phyloP scores from a whole-genome alignment of 306 rosid genomes.

The Abrus pulchellus region DNA sequence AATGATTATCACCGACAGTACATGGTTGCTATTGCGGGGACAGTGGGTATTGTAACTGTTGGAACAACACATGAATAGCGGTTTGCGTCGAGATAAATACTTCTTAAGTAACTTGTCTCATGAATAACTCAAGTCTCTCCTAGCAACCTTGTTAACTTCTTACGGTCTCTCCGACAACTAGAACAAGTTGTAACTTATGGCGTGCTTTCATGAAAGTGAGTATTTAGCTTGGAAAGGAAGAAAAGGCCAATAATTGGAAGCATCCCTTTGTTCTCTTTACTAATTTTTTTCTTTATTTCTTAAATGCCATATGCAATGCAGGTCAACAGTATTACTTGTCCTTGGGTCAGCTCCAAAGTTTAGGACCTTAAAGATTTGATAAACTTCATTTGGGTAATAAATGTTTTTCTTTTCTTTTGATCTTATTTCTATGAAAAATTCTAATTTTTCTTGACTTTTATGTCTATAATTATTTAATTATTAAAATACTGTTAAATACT shows the following conservation, averaged over 20 bases:
- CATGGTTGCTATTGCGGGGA: slow-evolving; percentile 24
- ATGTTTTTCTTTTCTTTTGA: slow-evolving; percentile 24
- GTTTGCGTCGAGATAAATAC: slow-evolving; percentile 35
- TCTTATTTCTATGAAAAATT: neutral
- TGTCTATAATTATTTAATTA: no score
- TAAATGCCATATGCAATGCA: slow-evolving; percentile 37
- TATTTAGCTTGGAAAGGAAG: slow-evolving; percentile 36
- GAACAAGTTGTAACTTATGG: neutral
- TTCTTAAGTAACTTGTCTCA: neutral
- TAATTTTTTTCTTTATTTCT: slow-evolving; percentile 35
- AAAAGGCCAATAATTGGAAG: slow-evolving; percentile 43
- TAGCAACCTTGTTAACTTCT: slow-evolving; percentile 12
- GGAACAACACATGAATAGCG: neutral
- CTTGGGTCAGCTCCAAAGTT: neutral
- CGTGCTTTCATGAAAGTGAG: slow-evolving; percentile 46
- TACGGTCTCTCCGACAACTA: neutral
- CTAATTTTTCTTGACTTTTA: neutral
- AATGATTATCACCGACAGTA: slow-evolving; percentile 4
- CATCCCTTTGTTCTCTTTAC: neutral
- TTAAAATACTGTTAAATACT: no score
- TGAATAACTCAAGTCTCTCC: slow-evolving; percentile 34
- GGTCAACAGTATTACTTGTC: slow-evolving; percentile 20
- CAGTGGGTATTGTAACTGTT: neutral
- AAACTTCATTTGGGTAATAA: neutral
- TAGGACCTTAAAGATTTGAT: neutral